phyloP scores from a whole-genome alignment of 2,329 filamentous ascomycete species.

The Pseudogymnoascus sp. region DNA sequence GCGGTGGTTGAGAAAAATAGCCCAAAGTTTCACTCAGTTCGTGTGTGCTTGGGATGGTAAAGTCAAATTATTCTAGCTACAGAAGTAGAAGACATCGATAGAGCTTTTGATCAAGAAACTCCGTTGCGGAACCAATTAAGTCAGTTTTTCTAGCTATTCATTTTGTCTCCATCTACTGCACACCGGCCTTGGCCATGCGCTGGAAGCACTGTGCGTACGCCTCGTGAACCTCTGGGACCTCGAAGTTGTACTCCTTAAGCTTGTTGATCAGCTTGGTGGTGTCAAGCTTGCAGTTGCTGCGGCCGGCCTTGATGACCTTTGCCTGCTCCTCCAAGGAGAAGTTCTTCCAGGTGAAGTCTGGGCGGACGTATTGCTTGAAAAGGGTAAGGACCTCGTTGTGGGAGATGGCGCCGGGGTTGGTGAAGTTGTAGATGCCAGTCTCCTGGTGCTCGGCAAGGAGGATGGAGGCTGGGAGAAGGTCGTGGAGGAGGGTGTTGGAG shows the following conservation, averaged over 20 bases:
- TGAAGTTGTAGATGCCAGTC: conserved; percentile 61
- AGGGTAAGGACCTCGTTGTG: conserved; percentile 60
- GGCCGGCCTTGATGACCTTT: conserved; percentile 59
- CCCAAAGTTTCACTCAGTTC: neutral
- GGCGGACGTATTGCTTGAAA: conserved; percentile 56
- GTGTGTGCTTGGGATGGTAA: neutral
- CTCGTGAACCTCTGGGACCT: conserved; percentile 53
- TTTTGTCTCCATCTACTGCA: conserved; percentile 33
- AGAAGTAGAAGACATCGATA: neutral
- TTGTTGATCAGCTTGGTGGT: conserved; percentile 53
- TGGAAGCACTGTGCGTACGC: conserved; percentile 56
- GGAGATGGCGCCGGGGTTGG: conserved; percentile 62
- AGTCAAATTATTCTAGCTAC: conserved; percentile 8
- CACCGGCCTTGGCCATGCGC: conserved; percentile 51
- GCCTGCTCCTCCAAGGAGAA: conserved; percentile 59
- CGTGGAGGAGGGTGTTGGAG: conserved; percentile 58
- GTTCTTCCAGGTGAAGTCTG: conserved; percentile 55
- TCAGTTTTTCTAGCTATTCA: conserved; percentile 1
- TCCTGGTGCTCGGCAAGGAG: conserved; percentile 53
- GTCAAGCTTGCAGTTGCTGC: conserved; percentile 60
- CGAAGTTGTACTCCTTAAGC: conserved; percentile 50
- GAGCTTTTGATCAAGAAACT: neutral
- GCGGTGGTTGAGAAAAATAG: neutral
- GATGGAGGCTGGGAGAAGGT: conserved; percentile 55
- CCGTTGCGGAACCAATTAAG: neutral